Conservation (phyloP, 805 yeast genomes). For the Myxozyma melibiosi region DNA sequence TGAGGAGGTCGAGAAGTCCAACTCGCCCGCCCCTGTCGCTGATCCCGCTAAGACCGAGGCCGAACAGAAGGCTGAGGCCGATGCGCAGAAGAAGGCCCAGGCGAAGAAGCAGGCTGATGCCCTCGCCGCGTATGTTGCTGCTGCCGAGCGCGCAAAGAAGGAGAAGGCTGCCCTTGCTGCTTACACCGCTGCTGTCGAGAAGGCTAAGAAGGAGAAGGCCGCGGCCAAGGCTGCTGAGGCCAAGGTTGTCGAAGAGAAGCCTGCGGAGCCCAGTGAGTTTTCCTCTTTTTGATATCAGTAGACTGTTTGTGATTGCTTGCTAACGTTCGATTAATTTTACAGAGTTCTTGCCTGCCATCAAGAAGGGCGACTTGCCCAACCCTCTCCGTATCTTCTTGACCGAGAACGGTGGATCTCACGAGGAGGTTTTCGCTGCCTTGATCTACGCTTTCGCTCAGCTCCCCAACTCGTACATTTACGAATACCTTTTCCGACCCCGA, state of each 20-base stretch:
- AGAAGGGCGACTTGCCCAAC: constrained; percentile 22
- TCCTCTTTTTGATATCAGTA: too few species aligned
- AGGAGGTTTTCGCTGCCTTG: constrained; percentile 33
- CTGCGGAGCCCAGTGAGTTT: too few species aligned
- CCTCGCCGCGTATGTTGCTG: constrained; percentile 15
- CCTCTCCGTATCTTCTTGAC: constrained; percentile 27
- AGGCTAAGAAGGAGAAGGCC: constrained; percentile 8
- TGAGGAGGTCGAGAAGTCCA: constrained; percentile 7
- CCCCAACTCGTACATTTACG: constrained; percentile 28
- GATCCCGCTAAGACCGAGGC: constrained; percentile 7
- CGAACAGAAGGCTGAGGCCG: constrained; percentile 11
- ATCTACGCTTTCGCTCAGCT: constrained; percentile 33
- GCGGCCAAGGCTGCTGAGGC: not conserved
- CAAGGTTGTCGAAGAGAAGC: not conserved
- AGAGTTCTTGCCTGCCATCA: constrained; percentile 17
- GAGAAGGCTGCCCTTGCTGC: constrained; percentile 13
- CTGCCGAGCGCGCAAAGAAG: constrained; percentile 17
- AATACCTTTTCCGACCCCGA: constrained; percentile 28
- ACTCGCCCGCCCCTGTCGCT: constrained; percentile 1
- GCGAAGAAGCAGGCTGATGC: constrained; percentile 18
- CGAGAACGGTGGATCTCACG: constrained; percentile 32
- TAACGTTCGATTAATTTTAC: not conserved
- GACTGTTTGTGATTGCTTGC: too few species aligned
- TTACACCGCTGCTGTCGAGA: constrained; percentile 16
- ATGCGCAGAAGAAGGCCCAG: constrained; percentile 6